Base-by-base conservation (phyloP, 2,329 filamentous ascomycete genomes). In the Neophaeococcomyces aloes region DNA sequence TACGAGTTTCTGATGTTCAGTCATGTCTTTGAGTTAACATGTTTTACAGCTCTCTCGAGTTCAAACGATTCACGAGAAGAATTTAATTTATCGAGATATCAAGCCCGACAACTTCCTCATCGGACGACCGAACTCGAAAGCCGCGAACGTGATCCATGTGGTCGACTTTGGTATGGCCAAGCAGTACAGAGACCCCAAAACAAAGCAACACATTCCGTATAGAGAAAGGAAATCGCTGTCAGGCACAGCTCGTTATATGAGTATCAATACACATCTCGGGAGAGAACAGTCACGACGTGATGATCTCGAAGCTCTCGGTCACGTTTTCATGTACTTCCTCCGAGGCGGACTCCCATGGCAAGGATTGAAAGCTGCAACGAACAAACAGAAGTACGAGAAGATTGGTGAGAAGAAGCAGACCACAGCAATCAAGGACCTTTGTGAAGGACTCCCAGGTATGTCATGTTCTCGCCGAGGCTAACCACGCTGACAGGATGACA, bases 321-420 rank as follows among this genome's bases (percentile, higher is more conserved):
- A 81, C 57, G 78, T 81, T 38, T 81, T 81, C 61, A 78, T 81
- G 74, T 81, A 81, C 64, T 81, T 81, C 64, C 65, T 81, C 37
- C 65, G 77, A 48, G 78, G 78, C 33, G 78, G 78, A 45, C 68
- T 81, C 40, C 78, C 78, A 44, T 81, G 78, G 78, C 78, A 81
- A 61, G 78, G 78, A 43, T 63, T 81, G 46, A 81, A 81, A 64
- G 78, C 78, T 56, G 78, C 78, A 13, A 81, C 78, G 44, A 81
- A 81, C 67, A 81, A 98, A 78, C 91, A 98, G 64, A 98, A 98
- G 70, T 98, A 98, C 63, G 91, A 98, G 70, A 96, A 96, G 76
- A 98, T 98, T 66, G 91, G 91, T 35, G 89, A 98, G 74, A 96
- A 98, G 82, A 98, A 98, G 73, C 91, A 96, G 70, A 95, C 89